Evolutionary conservation across 2,329 filamentous ascomycete genomes (phyloP), one percentile per base, ranked within the genome.

Genomic region (Stachybotrys chartarum): DNA sequence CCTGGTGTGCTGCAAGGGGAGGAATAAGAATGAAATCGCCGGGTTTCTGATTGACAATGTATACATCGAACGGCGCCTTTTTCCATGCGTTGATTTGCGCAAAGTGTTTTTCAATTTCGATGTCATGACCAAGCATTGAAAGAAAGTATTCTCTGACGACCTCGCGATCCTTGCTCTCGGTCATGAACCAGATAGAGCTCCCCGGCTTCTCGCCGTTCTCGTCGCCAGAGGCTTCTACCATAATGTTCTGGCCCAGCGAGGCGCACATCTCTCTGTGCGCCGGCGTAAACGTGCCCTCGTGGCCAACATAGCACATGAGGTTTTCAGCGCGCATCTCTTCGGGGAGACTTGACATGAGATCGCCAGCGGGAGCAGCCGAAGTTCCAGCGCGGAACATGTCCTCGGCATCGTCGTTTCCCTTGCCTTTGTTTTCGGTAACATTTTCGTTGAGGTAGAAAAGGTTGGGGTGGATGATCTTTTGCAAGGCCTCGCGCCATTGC

Each of bases 141-240:
- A 95, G 76, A 76, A 95, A 99, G 69, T 96, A 97, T 66, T 97
- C 93, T 0, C 91, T 87, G 3, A 97, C 91, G 5, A 93, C 80
- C 58, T 92, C 87, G 1, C 94, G 86, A 65, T 99, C 94, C 64
- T 94, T 95, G 42, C 86, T 91, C 69, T 97, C 91, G 0, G 94
- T 97, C 94, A 99, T 97, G 68, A 97, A 96, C 94, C 94, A 99
- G 44, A 99, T 83, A 0, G 94, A 97, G 54, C 90, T 96, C 1
- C 94, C 94, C 1, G 88, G 83, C 59, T 85, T 89, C 66, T 94
- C 90, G 5, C 88, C 90, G 52, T 88, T 78, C 54, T 86, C 82
- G 17, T 82, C 76, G 3, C 83, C 76, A 1, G 93, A 97, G 2
- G 91, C 85, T 61, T 97, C 91, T 2, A 99, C 91, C 94, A 99